phyloP scores from a whole-genome alignment of 2,329 filamentous ascomycete genomes.

The Fusarium sp. region DNA sequence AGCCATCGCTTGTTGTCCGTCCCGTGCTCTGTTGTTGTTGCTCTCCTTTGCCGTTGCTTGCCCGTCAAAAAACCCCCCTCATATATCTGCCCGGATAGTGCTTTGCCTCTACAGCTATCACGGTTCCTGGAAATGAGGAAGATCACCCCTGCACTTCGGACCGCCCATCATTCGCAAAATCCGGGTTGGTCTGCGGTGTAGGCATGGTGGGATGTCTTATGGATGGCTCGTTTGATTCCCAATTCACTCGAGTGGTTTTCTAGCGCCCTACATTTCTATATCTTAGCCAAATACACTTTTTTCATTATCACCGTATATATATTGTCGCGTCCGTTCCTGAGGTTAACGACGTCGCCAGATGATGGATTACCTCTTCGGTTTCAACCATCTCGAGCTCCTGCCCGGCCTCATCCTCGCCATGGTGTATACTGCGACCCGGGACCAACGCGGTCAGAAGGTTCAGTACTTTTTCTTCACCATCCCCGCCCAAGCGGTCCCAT shows the following conservation, averaged over 20 bases:
- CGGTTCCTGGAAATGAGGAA: constrained; percentile 87
- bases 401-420: constrained; percentile 78
- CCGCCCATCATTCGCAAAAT: constrained; percentile 73
- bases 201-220: constrained; percentile 79
- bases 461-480: constrained; percentile 85
- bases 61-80: constrained; percentile 51
- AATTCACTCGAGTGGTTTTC: constrained; percentile 65
- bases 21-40: constrained; percentile 34
- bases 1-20: constrained; percentile 54
- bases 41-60: constrained; percentile 22
- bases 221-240: constrained; percentile 70
- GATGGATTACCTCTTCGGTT: constrained; percentile 47
- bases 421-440: constrained; percentile 83
- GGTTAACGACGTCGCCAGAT: constrained; percentile 43
- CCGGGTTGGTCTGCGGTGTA: constrained; percentile 69
- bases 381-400: constrained; percentile 57
- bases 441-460: constrained; percentile 77
- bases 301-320: constrained; percentile 1
- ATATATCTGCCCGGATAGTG: constrained; percentile 83
- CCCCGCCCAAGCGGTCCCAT: constrained; percentile 81
- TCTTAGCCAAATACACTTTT: constrained; percentile 36
- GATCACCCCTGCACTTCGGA: constrained; percentile 72
- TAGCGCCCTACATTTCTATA: constrained; percentile 66
- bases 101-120: constrained; percentile 70
- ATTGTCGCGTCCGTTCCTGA: constrained; percentile 13